A percentile compares a stretch with the other conserved stretches of the same genome.
Conservation (phyloP, 2,329 filamentous ascomycete species). For the Colletotrichum endophyticum region DNA sequence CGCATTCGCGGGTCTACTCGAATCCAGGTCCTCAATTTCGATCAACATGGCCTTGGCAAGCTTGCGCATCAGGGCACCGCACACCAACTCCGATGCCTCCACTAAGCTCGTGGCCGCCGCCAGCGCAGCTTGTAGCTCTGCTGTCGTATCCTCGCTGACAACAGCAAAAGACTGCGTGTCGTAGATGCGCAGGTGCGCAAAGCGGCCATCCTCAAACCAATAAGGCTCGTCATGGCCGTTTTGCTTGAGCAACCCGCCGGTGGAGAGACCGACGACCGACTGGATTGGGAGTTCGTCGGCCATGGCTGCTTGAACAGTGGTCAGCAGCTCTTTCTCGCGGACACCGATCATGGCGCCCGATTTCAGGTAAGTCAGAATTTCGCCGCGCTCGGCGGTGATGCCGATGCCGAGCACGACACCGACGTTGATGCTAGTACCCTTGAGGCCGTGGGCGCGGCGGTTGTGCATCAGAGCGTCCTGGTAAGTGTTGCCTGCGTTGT, state of each 20-base stretch:
- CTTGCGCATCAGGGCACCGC: background rate
- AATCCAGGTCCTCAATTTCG: background rate
- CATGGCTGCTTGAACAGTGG: background rate
- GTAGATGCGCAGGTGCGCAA: background rate
- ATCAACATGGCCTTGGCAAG: background rate
- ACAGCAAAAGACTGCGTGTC: background rate
- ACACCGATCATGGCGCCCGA: background rate
- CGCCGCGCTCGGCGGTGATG: background rate
- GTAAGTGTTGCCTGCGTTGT: background rate
- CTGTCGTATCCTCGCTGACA: background rate
- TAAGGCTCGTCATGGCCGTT: background rate
- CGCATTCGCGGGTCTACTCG: background rate
- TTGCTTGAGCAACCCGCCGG: background rate
- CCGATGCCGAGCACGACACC: background rate
- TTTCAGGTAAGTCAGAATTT: too few species aligned
- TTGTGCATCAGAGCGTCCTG: background rate
- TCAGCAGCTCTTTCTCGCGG: background rate
- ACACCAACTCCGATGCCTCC: background rate
- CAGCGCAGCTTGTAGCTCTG: background rate
- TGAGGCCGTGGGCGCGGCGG: background rate
- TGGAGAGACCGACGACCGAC: background rate
- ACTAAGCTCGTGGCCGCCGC: background rate
- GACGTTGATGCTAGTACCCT: background rate
- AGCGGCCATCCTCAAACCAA: background rate
- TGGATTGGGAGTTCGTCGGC: background rate